These are phyloP conservation scores for Tricholoma bakamatsutake DNA, from an alignment of 768 basidiomycete species.

Conservation along the genomic window DNA sequence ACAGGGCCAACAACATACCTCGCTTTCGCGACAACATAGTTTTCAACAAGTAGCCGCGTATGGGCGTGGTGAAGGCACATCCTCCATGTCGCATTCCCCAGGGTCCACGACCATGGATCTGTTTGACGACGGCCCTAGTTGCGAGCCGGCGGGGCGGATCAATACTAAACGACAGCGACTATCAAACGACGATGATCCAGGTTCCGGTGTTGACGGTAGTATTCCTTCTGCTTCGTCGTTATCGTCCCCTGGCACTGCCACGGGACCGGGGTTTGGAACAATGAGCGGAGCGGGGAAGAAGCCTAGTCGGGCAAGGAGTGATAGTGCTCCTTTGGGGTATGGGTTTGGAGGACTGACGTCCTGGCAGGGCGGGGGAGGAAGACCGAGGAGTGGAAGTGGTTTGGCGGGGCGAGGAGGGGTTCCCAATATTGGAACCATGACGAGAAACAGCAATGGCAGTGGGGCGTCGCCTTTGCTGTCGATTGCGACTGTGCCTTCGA, in stretches of 20 bases:
- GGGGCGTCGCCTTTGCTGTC: slow-evolving; percentile 21
- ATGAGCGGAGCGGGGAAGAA: slow-evolving; percentile 28
- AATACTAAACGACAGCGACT: slow-evolving; percentile 52
- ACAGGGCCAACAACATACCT: slow-evolving; percentile 31
- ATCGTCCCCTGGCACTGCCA: slow-evolving; percentile 27
- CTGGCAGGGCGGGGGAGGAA: slow-evolving; percentile 28
- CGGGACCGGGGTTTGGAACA: slow-evolving; percentile 12
- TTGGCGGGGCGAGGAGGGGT: slow-evolving; percentile 33
- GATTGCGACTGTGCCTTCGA: slow-evolving; percentile 26
- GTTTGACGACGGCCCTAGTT: slow-evolving; percentile 31
- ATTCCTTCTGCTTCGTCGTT: slow-evolving; percentile 22
- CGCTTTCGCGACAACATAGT: slow-evolving; percentile 55
- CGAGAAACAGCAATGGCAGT: slow-evolving; percentile 16
- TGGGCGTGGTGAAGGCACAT: slow-evolving; percentile 25
- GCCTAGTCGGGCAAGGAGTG: slow-evolving; percentile 56
- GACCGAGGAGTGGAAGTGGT: slow-evolving; percentile 50
- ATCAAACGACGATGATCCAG: slow-evolving; percentile 26
- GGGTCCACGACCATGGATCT: slow-evolving; percentile 39
- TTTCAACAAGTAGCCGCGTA: slow-evolving; percentile 48
- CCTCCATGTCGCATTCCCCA: slow-evolving; percentile 35
- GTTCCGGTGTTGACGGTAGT: slow-evolving; percentile 16
- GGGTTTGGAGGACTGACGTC: slow-evolving; percentile 22
- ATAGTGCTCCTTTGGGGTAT: slow-evolving; percentile 63
- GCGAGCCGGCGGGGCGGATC: slow-evolving; percentile 23
- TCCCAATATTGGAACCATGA: slow-evolving; percentile 33